Evolutionary conservation across 2,329 filamentous ascomycete genomes (phyloP).

Genomic region (Cordyceps pruinosa): DNA sequence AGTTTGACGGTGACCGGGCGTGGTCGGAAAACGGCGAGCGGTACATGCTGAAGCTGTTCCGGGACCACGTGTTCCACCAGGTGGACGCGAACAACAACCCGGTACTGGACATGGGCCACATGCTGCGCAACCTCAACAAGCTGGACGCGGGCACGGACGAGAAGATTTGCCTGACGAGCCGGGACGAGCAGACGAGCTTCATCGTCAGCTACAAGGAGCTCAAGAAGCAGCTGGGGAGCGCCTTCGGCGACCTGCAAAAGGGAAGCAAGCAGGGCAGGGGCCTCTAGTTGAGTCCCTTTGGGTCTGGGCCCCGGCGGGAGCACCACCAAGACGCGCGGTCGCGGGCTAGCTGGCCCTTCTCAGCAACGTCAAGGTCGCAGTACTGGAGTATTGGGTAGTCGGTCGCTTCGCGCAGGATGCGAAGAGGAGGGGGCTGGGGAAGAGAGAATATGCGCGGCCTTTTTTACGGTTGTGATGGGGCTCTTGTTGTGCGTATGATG

Average conservation of each 20-base stretch:
- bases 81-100: slow-evolving; percentile 80
- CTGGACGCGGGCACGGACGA: slow-evolving; percentile 86
- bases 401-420: not conserved
- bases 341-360: slow-evolving; percentile 10
- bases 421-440: too few relatives aligned
- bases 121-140: slow-evolving; percentile 82
- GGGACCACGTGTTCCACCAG: slow-evolving; percentile 96
- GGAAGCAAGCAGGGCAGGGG: slow-evolving; percentile 30
- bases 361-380: not conserved
- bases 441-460: not conserved
- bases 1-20: slow-evolving; percentile 66
- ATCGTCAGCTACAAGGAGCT: slow-evolving; percentile 87
- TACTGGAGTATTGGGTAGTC: slow-evolving; percentile 2
- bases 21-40: slow-evolving; percentile 94
- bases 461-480: not conserved
- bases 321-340: slow-evolving; percentile 1
- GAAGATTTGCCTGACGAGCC: slow-evolving; percentile 74
- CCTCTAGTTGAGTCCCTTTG: slow-evolving; percentile 24
- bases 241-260: slow-evolving; percentile 54
- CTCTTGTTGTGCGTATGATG: not conserved
- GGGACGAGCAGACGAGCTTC: slow-evolving; percentile 85
- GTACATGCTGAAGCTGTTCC: slow-evolving; percentile 89
- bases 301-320: too few relatives aligned
- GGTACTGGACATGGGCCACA: slow-evolving; percentile 79
- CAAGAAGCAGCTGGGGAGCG: slow-evolving; percentile 54